Evolutionary conservation across 2,329 filamentous ascomycete genomes (phyloP).

Genomic region (Microsporum ferrugineum): DNA sequence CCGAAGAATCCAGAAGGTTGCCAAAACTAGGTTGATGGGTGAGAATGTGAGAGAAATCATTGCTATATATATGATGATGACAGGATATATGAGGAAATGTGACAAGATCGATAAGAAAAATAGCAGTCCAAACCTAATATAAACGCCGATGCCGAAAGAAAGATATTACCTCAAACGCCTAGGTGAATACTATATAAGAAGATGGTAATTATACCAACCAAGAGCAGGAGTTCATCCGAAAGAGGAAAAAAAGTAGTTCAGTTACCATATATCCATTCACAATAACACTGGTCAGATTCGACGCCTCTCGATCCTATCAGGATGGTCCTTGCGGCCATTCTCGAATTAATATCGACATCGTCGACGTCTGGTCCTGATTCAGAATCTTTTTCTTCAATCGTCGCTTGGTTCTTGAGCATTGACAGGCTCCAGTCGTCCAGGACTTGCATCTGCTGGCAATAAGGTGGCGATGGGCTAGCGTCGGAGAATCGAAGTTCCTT

Average conservation of each 20-base stretch:
- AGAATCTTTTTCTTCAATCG: constrained; percentile 21
- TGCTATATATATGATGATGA: background rate
- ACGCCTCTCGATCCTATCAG: background rate
- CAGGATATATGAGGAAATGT: background rate
- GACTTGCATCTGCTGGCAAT: constrained; percentile 55
- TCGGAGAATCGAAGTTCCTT: constrained; percentile 49
- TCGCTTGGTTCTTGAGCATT: background rate
- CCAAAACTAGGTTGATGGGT: background rate
- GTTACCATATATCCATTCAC: constrained; percentile 14
- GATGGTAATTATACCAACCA: background rate
- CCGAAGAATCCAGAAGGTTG: background rate
- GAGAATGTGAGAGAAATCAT: background rate
- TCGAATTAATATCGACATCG: background rate
- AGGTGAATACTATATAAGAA: background rate
- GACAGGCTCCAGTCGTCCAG: constrained; percentile 39
- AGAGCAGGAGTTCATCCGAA: background rate
- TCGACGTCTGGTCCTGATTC: background rate
- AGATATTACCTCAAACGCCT: background rate
- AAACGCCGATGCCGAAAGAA: constrained; percentile 2
- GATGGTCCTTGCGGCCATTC: background rate
- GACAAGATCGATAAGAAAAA: background rate
- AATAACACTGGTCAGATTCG: constrained; percentile 9
- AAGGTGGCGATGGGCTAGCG: constrained; percentile 35
- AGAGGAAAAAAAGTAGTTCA: background rate
- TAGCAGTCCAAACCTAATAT: background rate